Percentiles rank a stretch among this genome's conserved stretches.
Conservation (phyloP, 768 basidiomycete species). For the Russula compacta region DNA sequence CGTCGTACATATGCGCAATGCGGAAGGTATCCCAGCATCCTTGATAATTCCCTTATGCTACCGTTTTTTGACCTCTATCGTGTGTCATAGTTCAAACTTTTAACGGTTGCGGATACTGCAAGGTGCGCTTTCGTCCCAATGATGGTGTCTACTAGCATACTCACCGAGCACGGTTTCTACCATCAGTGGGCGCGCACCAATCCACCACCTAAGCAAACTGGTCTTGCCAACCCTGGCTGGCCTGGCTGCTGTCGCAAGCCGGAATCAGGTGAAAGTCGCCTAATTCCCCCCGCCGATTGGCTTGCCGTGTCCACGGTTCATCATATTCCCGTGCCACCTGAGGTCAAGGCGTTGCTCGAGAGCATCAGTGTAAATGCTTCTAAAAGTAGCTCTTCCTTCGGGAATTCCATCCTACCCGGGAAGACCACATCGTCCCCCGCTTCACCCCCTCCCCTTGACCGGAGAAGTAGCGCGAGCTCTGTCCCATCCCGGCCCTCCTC, state of each 20-base stretch:
- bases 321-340: constrained; percentile 60
- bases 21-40: constrained; percentile 53
- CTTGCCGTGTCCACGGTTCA: constrained; percentile 69
- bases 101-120: constrained; percentile 86
- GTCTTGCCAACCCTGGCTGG: constrained; percentile 69
- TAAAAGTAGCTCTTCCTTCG: constrained; percentile 24
- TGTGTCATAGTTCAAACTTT: constrained; percentile 56
- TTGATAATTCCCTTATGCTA: not conserved
- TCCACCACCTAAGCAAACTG: constrained; percentile 44
- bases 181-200: constrained; percentile 61
- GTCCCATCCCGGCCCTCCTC: constrained; percentile 19
- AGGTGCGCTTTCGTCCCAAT: constrained; percentile 39
- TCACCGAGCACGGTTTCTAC: constrained; percentile 21
- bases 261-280: constrained; percentile 43
- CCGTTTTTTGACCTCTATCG: constrained; percentile 19
- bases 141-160: not conserved
- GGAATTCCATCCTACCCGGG: constrained; percentile 9
- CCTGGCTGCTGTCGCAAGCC: constrained; percentile 87
- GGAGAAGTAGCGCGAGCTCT: constrained; percentile 20
- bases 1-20: constrained; percentile 73
- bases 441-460: constrained; percentile 21
- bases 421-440: constrained; percentile 15
- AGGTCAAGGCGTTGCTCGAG: constrained; percentile 61
- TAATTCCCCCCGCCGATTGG: constrained; percentile 72
- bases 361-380: constrained; percentile 29